These are phyloP conservation scores for Plasmodium gonderi DNA, from an alignment of 169 alveolate genomes.

Conservation along the genomic window DNA sequence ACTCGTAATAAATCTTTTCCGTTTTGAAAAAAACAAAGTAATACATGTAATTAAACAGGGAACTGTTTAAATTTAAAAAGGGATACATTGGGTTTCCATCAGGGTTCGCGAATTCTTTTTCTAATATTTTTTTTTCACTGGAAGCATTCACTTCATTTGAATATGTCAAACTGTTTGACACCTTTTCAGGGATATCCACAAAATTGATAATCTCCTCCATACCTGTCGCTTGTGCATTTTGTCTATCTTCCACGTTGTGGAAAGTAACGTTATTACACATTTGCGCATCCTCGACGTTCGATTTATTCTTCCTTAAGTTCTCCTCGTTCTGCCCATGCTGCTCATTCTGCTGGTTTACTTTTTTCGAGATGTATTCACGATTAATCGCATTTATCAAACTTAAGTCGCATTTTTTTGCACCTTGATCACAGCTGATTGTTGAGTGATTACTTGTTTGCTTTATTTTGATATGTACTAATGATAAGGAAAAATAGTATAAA, in stretches of 20 bases:
- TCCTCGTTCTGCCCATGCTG: no score
- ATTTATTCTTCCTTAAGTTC: no score
- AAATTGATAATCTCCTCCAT: neutral
- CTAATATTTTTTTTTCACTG: neutral
- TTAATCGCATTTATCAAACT: slow-evolving; percentile 4
- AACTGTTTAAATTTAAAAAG: slow-evolving; percentile 65
- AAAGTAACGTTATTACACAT: no score
- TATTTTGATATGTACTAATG: slow-evolving; percentile 59
- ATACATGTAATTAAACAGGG: slow-evolving; percentile 62
- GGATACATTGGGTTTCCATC: slow-evolving; percentile 27
- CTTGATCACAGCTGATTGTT: neutral
- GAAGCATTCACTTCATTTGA: neutral
- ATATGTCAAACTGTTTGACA: neutral
- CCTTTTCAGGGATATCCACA: neutral
- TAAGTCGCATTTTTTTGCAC: neutral
- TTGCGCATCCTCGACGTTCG: no score
- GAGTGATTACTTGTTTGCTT: neutral
- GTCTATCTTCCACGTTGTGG: no score
- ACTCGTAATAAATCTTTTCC: neutral
- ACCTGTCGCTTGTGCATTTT: no score
- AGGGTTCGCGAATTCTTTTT: neutral
- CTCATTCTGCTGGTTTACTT: neutral
- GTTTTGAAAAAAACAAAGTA: slow-evolving; percentile 44
- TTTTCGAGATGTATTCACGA: neutral
- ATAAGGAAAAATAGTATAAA: slow-evolving; percentile 43